Evolutionary conservation across 1,284 basidiomycete genomes (phyloP).

Genomic region (Ceratobasidium sp.): DNA sequence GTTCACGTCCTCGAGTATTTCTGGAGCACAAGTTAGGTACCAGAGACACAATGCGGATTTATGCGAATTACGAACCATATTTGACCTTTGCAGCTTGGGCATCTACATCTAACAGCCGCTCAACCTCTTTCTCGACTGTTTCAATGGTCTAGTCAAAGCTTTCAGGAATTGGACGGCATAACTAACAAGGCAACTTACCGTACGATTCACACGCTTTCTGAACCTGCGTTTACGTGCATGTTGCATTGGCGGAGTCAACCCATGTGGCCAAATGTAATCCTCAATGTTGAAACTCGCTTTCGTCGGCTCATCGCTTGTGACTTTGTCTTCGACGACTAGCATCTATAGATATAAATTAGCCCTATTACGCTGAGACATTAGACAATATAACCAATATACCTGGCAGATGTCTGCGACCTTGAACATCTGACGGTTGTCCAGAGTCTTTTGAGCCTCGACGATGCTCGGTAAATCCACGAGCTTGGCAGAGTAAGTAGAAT

Average conservation of each 20-base stretch:
- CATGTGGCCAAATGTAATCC: constrained; percentile 97
- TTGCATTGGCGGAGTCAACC: constrained; percentile 91
- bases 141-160: constrained; percentile 76
- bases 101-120: constrained; percentile 88
- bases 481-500: constrained; percentile 84
- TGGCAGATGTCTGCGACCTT: constrained; percentile 99
- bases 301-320: constrained; percentile 67
- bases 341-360: constrained; percentile 58
- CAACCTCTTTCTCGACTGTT: constrained; percentile 96
- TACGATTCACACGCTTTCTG: constrained; percentile 83
- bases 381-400: constrained; percentile 56
- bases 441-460: constrained; percentile 94
- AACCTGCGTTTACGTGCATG: constrained; percentile 93
- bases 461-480: constrained; percentile 96
- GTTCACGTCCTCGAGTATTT: constrained; percentile 82
- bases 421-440: constrained; percentile 96
- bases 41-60: not conserved
- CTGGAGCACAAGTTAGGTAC: constrained; percentile 52
- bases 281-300: constrained; percentile 80
- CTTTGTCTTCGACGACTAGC: constrained; percentile 81
- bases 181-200: constrained; percentile 58
- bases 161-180: not conserved
- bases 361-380: not conserved
- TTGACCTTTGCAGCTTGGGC: constrained; percentile 77
- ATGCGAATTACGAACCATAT: constrained; percentile 63